phyloP scores from a whole-genome alignment of 495 filamentous ascomycete genomes.

The Talaromyces thailandensis region DNA sequence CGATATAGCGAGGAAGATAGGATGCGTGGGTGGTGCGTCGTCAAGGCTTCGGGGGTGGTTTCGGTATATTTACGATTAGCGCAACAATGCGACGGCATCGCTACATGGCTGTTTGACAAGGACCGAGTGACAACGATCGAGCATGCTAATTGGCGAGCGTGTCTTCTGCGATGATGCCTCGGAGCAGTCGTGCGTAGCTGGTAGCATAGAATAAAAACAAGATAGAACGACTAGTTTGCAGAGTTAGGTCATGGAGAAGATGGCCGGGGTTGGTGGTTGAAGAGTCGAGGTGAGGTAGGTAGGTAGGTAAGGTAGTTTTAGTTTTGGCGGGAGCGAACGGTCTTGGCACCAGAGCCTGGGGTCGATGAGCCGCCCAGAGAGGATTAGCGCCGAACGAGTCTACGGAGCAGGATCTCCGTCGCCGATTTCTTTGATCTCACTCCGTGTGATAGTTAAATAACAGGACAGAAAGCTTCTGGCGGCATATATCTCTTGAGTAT shows the following conservation, averaged over 20 bases:
- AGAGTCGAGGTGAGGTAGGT: not conserved
- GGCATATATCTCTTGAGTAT: too few relatives aligned
- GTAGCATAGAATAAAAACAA: not conserved
- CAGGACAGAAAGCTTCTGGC: too few relatives aligned
- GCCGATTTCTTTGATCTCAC: not conserved
- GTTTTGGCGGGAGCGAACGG: slow-evolving; percentile 1
- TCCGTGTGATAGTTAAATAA: not conserved
- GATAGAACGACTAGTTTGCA: not conserved
- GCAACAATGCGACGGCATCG: slow-evolving; percentile 8
- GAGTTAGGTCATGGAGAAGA: not conserved
- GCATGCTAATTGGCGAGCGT: not conserved
- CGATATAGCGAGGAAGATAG: not conserved
- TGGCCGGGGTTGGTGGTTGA: not conserved
- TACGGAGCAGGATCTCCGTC: not conserved
- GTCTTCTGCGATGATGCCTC: not conserved
- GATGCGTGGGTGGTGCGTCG: not conserved
- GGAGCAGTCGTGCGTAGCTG: not conserved
- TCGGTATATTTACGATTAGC: not conserved
- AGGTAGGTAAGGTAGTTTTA: not conserved
- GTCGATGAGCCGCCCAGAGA: not conserved
- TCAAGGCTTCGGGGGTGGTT: not conserved
- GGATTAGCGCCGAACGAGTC: not conserved
- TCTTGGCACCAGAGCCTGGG: not conserved
- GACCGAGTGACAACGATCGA: not conserved
- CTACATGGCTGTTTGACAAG: slow-evolving; percentile 3